A percentile compares a stretch with the other conserved stretches of the same genome.
phyloP scores from a whole-genome alignment of 1,284 basidiomycete species.

The Trametes hirsuta region DNA sequence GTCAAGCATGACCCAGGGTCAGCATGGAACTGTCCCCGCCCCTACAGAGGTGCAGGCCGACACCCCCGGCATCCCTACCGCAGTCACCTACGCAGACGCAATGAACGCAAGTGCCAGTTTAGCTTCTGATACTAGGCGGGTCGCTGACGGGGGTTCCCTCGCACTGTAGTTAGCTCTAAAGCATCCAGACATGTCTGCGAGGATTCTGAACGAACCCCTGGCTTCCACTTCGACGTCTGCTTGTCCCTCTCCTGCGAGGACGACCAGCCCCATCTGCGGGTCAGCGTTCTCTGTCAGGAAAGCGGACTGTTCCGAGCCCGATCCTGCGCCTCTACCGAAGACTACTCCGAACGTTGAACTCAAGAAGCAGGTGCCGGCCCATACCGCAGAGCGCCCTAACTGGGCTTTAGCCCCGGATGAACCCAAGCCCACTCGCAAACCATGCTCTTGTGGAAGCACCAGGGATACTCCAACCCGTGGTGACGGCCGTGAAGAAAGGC shows the following conservation, averaged over 20 bases:
- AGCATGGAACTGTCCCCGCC: no score
- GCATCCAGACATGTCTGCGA: conserved; percentile 9
- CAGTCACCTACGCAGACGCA: conserved; percentile 33
- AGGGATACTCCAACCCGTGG: neutral
- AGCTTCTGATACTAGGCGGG: neutral
- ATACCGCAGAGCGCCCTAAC: conserved; percentile 28
- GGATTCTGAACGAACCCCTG: conserved; percentile 13
- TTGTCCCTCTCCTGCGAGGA: neutral
- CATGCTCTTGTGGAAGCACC: conserved; percentile 1
- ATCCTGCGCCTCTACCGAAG: neutral
- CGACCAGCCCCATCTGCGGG: neutral
- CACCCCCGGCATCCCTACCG: conserved; percentile 20
- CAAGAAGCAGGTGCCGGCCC: conserved; percentile 2
- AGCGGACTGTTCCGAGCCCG: neutral
- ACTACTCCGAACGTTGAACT: neutral
- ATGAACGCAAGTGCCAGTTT: conserved; percentile 29
- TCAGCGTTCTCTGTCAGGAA: neutral
- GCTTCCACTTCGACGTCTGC: conserved; percentile 2
- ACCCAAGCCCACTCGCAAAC: neutral
- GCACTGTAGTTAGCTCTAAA: conserved; percentile 5
- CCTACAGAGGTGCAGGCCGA: no score
- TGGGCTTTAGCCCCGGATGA: conserved; percentile 30
- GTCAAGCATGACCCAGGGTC: no score
- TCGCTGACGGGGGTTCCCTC: neutral
- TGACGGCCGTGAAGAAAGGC: neutral